Evolutionary conservation across 164 flowering plant species (phyloP), one percentile per base, ranked within the genome.

Genomic region (Chloranthus sessilifolius): DNA sequence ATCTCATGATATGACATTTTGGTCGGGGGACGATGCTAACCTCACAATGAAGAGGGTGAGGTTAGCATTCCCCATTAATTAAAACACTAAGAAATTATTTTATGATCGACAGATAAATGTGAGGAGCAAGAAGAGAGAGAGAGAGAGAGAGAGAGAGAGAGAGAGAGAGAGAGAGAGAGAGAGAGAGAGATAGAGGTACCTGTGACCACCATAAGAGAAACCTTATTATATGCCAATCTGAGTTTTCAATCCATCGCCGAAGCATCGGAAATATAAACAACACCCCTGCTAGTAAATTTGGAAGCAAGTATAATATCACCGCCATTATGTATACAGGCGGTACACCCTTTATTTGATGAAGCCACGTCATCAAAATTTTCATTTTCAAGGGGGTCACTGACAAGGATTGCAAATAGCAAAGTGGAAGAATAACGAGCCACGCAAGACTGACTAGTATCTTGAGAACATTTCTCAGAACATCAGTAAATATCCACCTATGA

Each of bases 201-300:
- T 94, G 99, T 41, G 99, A 87, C 99, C 99, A 94, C 99, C 99
- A 94, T 49, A 94, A 55, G 17, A 94, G 82, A 47, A 94, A 64
- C 63, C 96, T 76, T 33, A 85, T 58, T 42, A 94, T 75, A 51
- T 62, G 90, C 95, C 95, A 94, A 50, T 94, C 87, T 2, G 99
- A 94, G 72, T 82, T 89, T 65, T 94, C 99, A 66, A 94, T 87
- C 85, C 82, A 89, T 30, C 99, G 88, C 38, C 96, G 81, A 35
- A 94, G 73, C 95, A 94, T 80, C 15, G 99, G 99, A 44, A 94
- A 89, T 27, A 89, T 63, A 63, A 94, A 94, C 59, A 94, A 49
- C 14, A 56, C 54, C 34, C 78, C 82, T 33, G 90, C 83, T 47
- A 94, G 73, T 64, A 83, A 15, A 68, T 94, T 94, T 45, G 99